Conservation (phyloP, 768 basidiomycete species). For the Baorangia bicolor region DNA sequence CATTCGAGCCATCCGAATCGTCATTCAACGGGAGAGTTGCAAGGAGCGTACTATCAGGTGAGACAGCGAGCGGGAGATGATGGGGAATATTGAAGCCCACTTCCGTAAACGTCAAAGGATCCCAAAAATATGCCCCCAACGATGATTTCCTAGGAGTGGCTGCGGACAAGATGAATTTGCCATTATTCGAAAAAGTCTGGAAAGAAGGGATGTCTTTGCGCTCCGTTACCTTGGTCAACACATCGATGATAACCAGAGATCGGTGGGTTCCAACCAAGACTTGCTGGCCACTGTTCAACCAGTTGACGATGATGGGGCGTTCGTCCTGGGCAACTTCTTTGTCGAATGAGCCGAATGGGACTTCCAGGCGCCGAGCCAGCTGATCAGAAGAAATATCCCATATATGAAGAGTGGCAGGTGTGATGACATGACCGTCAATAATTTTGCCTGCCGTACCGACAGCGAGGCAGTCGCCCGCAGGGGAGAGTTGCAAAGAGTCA, state of each 20-base stretch:
- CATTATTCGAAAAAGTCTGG: background rate
- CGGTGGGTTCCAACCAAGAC: slow-evolving; percentile 2
- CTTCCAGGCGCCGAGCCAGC: background rate
- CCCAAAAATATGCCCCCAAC: slow-evolving; percentile 3
- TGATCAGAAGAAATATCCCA: background rate
- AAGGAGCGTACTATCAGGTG: background rate
- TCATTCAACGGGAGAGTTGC: background rate
- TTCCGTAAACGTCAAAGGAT: slow-evolving; percentile 1
- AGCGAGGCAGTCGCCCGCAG: background rate
- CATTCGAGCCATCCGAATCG: background rate
- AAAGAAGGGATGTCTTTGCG: background rate
- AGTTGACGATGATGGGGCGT: background rate
- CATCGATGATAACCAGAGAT: background rate
- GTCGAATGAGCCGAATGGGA: background rate
- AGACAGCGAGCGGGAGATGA: background rate
- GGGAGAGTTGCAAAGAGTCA: background rate
- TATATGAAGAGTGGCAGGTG: background rate
- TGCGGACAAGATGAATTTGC: background rate
- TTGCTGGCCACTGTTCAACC: background rate
- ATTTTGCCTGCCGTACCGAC: background rate
- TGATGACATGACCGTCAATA: background rate
- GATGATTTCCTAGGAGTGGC: background rate
- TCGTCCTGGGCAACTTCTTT: background rate
- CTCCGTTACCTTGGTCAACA: background rate
- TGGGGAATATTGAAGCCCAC: background rate